A percentile compares a stretch with the other conserved stretches of the same genome.
Conservation (phyloP, 257 asterid genomes). For the Penstemon davidsonii region DNA sequence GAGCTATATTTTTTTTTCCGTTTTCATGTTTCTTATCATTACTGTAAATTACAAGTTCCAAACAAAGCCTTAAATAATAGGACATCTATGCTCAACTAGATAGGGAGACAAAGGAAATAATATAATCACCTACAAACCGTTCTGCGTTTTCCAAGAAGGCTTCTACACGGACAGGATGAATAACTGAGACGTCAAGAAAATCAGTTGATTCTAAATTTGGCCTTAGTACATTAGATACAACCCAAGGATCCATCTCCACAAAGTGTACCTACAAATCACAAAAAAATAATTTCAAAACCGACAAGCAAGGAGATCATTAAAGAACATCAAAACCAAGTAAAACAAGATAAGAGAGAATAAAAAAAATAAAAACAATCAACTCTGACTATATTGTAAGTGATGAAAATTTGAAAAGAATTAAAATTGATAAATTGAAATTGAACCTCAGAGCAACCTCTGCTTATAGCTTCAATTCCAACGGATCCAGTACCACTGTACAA, state of each 20-base stretch:
- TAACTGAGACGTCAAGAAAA: constrained; percentile 72
- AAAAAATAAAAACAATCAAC: background rate
- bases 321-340: constrained; percentile 6
- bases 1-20: too few relatives aligned
- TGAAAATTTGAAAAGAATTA: background rate
- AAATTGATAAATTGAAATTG: constrained; percentile 10
- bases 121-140: constrained; percentile 55
- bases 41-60: too few relatives aligned
- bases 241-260: constrained; percentile 99
- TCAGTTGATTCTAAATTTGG: constrained; percentile 87
- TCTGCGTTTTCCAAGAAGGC: constrained; percentile 71
- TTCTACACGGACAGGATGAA: constrained; percentile 80
- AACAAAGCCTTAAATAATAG: background rate
- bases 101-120: constrained; percentile 15
- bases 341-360: background rate
- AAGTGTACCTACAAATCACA: constrained; percentile 70
- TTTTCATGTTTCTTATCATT: too few relatives aligned
- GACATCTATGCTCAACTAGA: background rate
- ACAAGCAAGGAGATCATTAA: constrained; percentile 14
- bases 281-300: constrained; percentile 18
- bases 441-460: constrained; percentile 98
- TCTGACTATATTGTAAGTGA: background rate
- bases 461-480: constrained; percentile 95
- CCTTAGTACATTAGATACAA: constrained; percentile 74
- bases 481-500: constrained; percentile 99